Conservation (phyloP, 805 yeast species). For the Pichia rugopelliculosa region DNA sequence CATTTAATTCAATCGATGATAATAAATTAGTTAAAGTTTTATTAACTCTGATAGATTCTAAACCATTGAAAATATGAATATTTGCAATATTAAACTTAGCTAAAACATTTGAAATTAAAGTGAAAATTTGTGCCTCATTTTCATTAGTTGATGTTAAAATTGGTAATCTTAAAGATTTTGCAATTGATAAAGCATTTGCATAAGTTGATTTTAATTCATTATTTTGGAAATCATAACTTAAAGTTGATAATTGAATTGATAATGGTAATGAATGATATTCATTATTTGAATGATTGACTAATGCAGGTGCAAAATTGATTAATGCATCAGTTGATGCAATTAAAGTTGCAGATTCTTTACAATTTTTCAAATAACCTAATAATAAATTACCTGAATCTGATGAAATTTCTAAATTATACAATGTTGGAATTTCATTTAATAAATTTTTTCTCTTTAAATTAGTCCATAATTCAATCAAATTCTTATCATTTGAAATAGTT, state of each 20-base stretch:
- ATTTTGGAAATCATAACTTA: slow-evolving; percentile 53
- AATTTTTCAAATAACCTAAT: slow-evolving; percentile 53
- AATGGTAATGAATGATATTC: slow-evolving; percentile 41
- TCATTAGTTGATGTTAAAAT: slow-evolving; percentile 60
- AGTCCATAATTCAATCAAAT: slow-evolving; percentile 62
- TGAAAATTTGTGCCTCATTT: slow-evolving; percentile 58
- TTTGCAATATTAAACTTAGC: slow-evolving; percentile 59
- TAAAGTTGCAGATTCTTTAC: slow-evolving; percentile 31
- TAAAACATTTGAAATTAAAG: slow-evolving; percentile 57
- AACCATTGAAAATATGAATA: slow-evolving; percentile 75
- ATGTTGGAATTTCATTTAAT: slow-evolving; percentile 50
- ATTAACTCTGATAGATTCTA: slow-evolving; percentile 48
- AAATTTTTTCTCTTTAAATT: slow-evolving; percentile 43
- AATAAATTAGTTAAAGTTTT: slow-evolving; percentile 39
- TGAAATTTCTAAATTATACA: slow-evolving; percentile 62
- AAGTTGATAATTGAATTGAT: slow-evolving; percentile 67
- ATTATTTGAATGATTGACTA: slow-evolving; percentile 31
- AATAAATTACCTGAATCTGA: slow-evolving; percentile 78
- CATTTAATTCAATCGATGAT: slow-evolving; percentile 36
- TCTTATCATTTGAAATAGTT: slow-evolving; percentile 28
- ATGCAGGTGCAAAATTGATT: slow-evolving; percentile 56
- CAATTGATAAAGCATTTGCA: slow-evolving; percentile 50
- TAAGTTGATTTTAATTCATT: slow-evolving; percentile 58
- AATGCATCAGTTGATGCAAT: slow-evolving; percentile 66
- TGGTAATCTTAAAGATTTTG: slow-evolving; percentile 56